phyloP scores from a whole-genome alignment of 495 filamentous ascomycete genomes.

The Cladorrhinum samala region DNA sequence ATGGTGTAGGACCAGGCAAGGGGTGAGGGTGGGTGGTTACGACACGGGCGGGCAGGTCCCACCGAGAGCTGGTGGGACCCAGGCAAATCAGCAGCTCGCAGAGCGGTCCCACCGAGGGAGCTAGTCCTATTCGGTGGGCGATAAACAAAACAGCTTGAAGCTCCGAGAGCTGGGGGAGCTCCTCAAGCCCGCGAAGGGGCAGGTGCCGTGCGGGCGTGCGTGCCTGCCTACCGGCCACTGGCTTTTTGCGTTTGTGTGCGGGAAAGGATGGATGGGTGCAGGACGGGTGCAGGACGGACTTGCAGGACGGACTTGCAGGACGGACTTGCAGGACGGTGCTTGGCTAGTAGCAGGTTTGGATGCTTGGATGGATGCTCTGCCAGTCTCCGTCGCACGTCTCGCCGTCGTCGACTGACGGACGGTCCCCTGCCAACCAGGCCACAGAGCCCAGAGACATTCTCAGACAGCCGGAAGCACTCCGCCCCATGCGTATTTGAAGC shows the following conservation, averaged over 20 bases:
- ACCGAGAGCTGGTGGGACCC: no score
- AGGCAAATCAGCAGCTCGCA: no score
- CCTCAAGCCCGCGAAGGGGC: no score
- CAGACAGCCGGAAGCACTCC: slow-evolving; percentile 13
- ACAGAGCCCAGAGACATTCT: not conserved
- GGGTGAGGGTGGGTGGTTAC: slow-evolving; percentile 19
- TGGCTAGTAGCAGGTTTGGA: no score
- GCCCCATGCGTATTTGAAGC: slow-evolving; percentile 30
- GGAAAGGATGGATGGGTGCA: no score
- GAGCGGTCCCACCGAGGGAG: no score
- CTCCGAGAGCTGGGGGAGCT: no score
- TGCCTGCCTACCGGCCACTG: not conserved
- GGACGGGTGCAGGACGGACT: no score
- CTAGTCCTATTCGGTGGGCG: slow-evolving; percentile 25
- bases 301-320: no score
- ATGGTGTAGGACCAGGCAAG: no score
- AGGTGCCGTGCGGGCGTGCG: not conserved
- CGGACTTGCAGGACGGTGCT: no score
- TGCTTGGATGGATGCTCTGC: not conserved
- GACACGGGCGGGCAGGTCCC: slow-evolving; percentile 9
- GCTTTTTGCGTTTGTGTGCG: no score
- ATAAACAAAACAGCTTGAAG: slow-evolving; percentile 35
- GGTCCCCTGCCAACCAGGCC: slow-evolving; percentile 22
- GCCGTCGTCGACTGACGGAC: slow-evolving; percentile 6
- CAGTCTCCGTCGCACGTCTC: not conserved